Conservation (phyloP, 306 rosid genomes). For the Vigna trinervia region DNA sequence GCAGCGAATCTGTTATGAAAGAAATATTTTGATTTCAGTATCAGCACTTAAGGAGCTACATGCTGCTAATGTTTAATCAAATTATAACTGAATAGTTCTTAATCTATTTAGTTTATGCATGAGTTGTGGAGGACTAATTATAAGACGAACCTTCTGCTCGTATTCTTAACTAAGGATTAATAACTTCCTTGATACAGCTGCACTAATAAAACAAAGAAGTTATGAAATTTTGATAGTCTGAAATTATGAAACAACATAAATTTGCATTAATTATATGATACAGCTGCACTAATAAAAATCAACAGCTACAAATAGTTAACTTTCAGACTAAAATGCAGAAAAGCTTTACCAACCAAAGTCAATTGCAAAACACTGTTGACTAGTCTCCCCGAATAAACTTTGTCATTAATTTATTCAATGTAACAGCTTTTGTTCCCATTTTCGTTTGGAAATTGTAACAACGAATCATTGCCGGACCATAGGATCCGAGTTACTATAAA, state of each 20-base stretch:
- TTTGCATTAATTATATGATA: neutral
- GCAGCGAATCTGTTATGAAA: neutral
- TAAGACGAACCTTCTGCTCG: neutral
- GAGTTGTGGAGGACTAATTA: neutral
- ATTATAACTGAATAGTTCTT: neutral
- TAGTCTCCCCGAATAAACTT: neutral
- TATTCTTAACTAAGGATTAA: neutral
- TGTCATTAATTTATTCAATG: neutral
- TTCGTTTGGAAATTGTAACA: neutral
- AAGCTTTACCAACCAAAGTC: neutral
- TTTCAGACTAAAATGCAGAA: neutral
- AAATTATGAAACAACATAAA: neutral
- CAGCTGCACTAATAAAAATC: slow-evolving; percentile 7
- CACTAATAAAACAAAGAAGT: too few species aligned
- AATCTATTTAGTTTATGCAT: neutral
- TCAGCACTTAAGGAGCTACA: neutral
- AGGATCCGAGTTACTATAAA: neutral
- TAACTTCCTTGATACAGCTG: neutral
- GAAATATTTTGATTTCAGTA: neutral
- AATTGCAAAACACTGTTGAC: neutral
- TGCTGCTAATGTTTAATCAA: slow-evolving; percentile 15
- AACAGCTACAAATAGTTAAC: neutral
- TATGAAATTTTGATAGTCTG: neutral
- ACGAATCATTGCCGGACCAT: neutral
- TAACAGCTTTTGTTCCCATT: slow-evolving; percentile 5